phyloP scores from a whole-genome alignment of 805 yeast species.

The Candida easanensis region DNA sequence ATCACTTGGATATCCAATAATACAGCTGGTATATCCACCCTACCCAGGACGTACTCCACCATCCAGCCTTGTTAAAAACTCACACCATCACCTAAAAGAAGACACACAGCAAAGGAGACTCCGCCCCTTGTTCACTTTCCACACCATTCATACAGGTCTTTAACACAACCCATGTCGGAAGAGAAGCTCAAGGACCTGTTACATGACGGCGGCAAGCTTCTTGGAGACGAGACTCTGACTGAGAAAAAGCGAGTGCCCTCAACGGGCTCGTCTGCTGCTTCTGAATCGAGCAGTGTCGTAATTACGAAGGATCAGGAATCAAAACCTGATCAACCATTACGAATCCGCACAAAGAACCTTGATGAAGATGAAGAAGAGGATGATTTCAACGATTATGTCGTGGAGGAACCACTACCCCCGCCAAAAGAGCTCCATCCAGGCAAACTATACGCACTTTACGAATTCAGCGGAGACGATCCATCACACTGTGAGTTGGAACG shows the following conservation, averaged over 20 bases:
- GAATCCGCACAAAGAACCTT: conserved; percentile 22
- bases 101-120: no score
- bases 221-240: conserved; percentile 21
- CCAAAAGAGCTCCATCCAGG: conserved; percentile 81
- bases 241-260: conserved; percentile 25
- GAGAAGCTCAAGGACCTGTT: conserved; percentile 19
- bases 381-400: conserved; percentile 42
- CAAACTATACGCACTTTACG: conserved; percentile 80
- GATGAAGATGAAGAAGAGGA: conserved; percentile 35
- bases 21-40: no score
- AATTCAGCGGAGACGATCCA: conserved; percentile 88
- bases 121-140: no score
- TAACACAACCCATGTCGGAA: conserved; percentile 19
- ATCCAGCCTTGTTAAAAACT: no score
- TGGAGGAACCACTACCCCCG: conserved; percentile 45
- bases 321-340: conserved; percentile 16
- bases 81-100: no score
- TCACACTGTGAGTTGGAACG: conserved; percentile 79
- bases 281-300: conserved; percentile 25
- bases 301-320: conserved; percentile 7
- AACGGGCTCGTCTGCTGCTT: conserved; percentile 16
- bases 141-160: background rate
- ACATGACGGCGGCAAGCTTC: conserved; percentile 17
- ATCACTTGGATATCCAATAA: no score
- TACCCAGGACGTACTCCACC: background rate